Evolutionary conservation across 23 red algal genomes (phyloP).

Genomic region (Porphyridium purpureum): DNA sequence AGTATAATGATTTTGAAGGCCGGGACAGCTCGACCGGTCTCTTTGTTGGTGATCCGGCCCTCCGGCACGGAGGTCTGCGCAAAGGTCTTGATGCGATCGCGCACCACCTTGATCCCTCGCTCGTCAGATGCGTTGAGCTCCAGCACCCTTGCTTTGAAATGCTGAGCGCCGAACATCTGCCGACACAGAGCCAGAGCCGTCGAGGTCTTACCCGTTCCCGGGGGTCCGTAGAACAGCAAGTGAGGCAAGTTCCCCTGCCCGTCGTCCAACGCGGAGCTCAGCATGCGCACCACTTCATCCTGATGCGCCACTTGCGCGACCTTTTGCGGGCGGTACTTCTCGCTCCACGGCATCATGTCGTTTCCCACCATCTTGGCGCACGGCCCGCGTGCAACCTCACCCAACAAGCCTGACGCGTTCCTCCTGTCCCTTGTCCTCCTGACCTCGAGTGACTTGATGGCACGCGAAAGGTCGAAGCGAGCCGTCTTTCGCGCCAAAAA

Average conservation of each 20-base stretch:
- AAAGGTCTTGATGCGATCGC: constrained; percentile 91
- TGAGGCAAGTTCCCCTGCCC: constrained; percentile 53
- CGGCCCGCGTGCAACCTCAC: no score
- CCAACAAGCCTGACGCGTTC: no score
- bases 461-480: no score
- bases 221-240: constrained; percentile 89
- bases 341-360: constrained; percentile 56
- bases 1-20: constrained; percentile 83
- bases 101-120: constrained; percentile 82
- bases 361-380: no score
- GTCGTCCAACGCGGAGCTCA: constrained; percentile 9
- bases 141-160: constrained; percentile 33
- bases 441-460: no score
- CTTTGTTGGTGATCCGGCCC: background rate
- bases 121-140: constrained; percentile 96
- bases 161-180: constrained; percentile 40
- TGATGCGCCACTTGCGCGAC: constrained; percentile 70
- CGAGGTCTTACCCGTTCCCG: constrained; percentile 92
- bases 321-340: constrained; percentile 62
- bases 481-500: no score
- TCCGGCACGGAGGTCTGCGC: constrained; percentile 26
- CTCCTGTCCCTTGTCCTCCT: no score
- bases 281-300: constrained; percentile 26
- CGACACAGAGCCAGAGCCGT: constrained; percentile 73
- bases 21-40: constrained; percentile 21